Base-by-base conservation (phyloP, 2,329 filamentous ascomycete genomes). In the Claviceps sp. region DNA sequence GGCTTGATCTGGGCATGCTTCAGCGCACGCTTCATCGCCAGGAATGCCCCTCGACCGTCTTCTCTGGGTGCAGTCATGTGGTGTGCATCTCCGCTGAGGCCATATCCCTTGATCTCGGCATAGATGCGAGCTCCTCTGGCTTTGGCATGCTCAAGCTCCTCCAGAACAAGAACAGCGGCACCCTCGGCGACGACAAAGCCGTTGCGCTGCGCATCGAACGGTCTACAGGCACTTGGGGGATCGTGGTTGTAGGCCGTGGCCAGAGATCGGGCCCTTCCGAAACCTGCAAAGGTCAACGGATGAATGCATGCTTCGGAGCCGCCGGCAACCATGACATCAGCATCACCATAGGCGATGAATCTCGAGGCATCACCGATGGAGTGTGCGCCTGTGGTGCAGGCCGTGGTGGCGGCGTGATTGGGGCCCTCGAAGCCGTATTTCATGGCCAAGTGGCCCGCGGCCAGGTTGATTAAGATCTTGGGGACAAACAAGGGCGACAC, bases 101-200 rank as follows among this genome's bases (percentile, higher is more conserved):
- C 93, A 62, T 97, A 97, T 2, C 93, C 93, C 62, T 74, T 81
- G 20, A 98, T 62, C 66, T 97, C 90, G 37, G 91, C 91, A 63
- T 97, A 94, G 53, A 97, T 90, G 5, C 70, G 74, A 18, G 89
- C 90, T 6, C 85, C 84, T 51, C 93, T 77, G 6, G 79, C 73
- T 63, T 80, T 86, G 16, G 93, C 93, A 64, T 97, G 93, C 61
- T 91, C 85, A 5, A 95, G 70, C 65, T 95, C 90, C 74, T 98
- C 93, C 1, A 98, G 76, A 2, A 98, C 71, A 30, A 95, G 70
- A 2, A 96, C 84, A 9, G 88, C 91, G 4, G 93, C 88, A 1
- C 93, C 93, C 68, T 98, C 93, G 0, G 87, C 83, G 37, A 98
- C 87, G 16, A 98, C 91, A 61, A 98, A 98, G 0, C 93, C 93